phyloP scores from a whole-genome alignment of 306 rosid genomes.

The Corylus heterophylla region DNA sequence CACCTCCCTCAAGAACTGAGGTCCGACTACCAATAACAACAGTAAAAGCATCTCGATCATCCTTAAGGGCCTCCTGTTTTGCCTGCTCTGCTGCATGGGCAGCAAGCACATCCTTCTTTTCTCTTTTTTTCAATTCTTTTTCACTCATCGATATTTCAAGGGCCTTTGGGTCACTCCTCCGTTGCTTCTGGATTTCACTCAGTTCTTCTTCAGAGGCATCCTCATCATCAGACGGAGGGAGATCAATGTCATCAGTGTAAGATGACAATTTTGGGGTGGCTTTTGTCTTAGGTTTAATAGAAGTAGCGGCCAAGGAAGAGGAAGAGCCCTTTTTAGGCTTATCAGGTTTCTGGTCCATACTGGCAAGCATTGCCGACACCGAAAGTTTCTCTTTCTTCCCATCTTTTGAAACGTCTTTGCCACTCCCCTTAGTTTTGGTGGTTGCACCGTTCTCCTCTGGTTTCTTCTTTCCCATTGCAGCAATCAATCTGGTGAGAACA shows the following conservation, averaged over 20 bases:
- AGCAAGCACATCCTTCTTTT: constrained; percentile 59
- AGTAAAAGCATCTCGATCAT: constrained; percentile 78
- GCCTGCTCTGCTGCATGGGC: constrained; percentile 52
- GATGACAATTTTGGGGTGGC: constrained; percentile 28
- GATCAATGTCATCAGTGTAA: constrained; percentile 36
- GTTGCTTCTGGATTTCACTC: constrained; percentile 5
- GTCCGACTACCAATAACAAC: constrained; percentile 66
- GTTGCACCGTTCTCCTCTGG: constrained; percentile 23
- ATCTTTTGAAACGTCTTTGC: constrained; percentile 15
- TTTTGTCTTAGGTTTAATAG: constrained; percentile 26
- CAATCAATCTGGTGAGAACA: constrained; percentile 1
- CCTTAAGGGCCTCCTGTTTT: constrained; percentile 59
- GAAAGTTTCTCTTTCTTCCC: constrained; percentile 23
- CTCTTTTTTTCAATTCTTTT: constrained; percentile 53
- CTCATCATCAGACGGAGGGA: constrained; percentile 50
- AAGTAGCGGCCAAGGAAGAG: constrained; percentile 19
- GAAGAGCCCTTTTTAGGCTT: constrained; percentile 38
- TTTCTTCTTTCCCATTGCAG: constrained; percentile 30
- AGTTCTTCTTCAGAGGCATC: constrained; percentile 25
- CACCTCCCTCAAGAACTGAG: constrained; percentile 61
- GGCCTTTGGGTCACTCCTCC: constrained; percentile 33
- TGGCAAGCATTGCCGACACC: constrained; percentile 37
- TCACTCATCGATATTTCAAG: constrained; percentile 46
- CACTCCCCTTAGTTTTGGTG: constrained; percentile 11
- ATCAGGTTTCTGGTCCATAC: constrained; percentile 50